phyloP scores from a whole-genome alignment of 2,329 filamentous ascomycete genomes.

The Arachnomyces sp. region DNA sequence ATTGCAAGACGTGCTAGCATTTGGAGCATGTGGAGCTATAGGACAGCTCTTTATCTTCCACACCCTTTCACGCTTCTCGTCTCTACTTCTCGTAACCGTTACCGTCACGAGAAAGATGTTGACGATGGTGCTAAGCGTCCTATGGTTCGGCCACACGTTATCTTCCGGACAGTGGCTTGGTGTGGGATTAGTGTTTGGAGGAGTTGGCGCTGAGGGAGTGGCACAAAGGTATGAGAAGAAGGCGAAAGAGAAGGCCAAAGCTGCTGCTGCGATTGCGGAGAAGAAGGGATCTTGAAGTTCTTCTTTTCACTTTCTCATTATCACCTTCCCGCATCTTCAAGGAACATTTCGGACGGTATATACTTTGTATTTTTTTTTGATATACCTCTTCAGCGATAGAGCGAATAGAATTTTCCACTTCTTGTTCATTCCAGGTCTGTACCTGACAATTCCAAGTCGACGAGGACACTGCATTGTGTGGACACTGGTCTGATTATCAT shows the following conservation, averaged over 20 bases:
- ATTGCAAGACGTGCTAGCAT: slow-evolving; percentile 79
- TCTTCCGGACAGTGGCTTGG: slow-evolving; percentile 88
- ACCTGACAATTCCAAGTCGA: no score
- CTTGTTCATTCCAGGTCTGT: no score
- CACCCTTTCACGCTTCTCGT: slow-evolving; percentile 86
- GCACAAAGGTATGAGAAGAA: slow-evolving; percentile 75
- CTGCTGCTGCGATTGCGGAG: slow-evolving; percentile 16
- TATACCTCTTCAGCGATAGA: no score
- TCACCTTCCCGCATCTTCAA: neutral
- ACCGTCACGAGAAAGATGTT: slow-evolving; percentile 98
- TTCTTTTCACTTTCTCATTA: neutral
- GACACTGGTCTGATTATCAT: no score
- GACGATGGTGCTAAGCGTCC: slow-evolving; percentile 93
- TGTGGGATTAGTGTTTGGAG: slow-evolving; percentile 86
- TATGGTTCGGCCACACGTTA: slow-evolving; percentile 86
- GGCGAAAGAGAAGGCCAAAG: slow-evolving; percentile 51
- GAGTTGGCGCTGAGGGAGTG: slow-evolving; percentile 80
- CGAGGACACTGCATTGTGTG: no score
- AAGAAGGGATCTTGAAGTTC: slow-evolving; percentile 16
- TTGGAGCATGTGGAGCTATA: slow-evolving; percentile 80
- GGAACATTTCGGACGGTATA: no score
- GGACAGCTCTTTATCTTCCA: slow-evolving; percentile 98
- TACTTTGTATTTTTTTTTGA: no score
- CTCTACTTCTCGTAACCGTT: slow-evolving; percentile 84
- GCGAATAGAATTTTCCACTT: no score